Evolutionary conservation across 192 early-diverging fungal species (phyloP).

Genomic region (Coemansia sp.): DNA sequence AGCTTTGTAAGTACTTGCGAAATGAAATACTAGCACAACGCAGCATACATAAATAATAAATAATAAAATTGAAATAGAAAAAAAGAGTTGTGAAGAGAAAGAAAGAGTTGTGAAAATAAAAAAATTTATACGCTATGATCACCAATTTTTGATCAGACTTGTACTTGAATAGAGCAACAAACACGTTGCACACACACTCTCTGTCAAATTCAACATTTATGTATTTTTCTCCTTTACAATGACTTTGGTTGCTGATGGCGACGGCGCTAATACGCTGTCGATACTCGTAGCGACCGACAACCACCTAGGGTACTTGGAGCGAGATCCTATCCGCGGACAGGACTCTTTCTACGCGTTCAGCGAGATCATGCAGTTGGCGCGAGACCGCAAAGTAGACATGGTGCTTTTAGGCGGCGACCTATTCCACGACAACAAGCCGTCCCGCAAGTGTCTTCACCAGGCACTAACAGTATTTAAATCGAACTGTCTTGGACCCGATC

Average conservation of each 20-base stretch:
- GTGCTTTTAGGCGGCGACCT: slow-evolving; percentile 93
- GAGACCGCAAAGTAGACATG: slow-evolving; percentile 73
- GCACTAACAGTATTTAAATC: slow-evolving; percentile 71
- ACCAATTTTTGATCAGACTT: background rate
- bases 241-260: background rate
- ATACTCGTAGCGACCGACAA: slow-evolving; percentile 94
- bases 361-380: slow-evolving; percentile 85
- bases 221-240: no score
- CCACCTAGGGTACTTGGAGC: slow-evolving; percentile 91
- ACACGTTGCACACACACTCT: no score
- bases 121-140: no score
- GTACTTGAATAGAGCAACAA: no score
- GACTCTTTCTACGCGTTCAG: slow-evolving; percentile 87
- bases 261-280: slow-evolving; percentile 25
- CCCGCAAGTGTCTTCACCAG: slow-evolving; percentile 71
- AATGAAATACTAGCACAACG: background rate
- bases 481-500: slow-evolving; percentile 69
- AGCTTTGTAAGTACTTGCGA: background rate
- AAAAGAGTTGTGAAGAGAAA: background rate
- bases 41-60: background rate
- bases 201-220: no score
- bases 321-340: slow-evolving; percentile 80
- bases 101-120: background rate
- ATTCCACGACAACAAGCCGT: slow-evolving; percentile 95
- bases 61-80: background rate